Conservation (phyloP, 2,329 filamentous ascomycete species). For the Stenocarpella maydis region DNA sequence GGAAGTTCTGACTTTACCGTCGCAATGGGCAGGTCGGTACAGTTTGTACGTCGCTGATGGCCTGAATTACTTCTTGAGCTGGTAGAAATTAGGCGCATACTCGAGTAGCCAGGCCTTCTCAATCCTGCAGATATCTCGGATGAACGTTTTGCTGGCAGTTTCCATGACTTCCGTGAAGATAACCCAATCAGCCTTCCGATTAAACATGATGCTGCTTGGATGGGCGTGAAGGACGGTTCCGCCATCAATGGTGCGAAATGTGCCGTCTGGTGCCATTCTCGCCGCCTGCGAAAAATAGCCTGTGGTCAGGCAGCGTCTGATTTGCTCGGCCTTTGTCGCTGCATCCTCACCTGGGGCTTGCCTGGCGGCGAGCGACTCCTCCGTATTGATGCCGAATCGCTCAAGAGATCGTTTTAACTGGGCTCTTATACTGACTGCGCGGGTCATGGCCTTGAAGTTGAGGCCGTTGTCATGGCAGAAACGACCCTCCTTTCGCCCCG, state of each 20-base stretch:
- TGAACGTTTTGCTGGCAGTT: constrained; percentile 86
- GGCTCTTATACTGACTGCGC: constrained; percentile 84
- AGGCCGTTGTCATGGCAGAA: constrained; percentile 90
- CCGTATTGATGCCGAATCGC: constrained; percentile 77
- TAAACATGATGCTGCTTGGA: constrained; percentile 93
- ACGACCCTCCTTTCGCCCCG: constrained; percentile 80
- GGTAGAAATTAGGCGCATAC: constrained; percentile 86
- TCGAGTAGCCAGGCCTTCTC: constrained; percentile 93
- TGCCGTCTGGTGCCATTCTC: constrained; percentile 92
- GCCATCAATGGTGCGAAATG: constrained; percentile 85
- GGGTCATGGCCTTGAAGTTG: constrained; percentile 84
- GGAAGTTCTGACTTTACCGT: not conserved
- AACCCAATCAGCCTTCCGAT: constrained; percentile 95
- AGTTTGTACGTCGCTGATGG: not conserved
- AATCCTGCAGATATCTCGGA: constrained; percentile 91
- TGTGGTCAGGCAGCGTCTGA: constrained; percentile 83
- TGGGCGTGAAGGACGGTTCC: constrained; percentile 83
- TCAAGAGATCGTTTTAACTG: constrained; percentile 90
- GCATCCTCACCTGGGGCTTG: constrained; percentile 40
- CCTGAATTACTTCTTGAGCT: constrained; percentile 52
- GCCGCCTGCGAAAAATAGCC: constrained; percentile 96
- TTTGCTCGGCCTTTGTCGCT: constrained; percentile 68
- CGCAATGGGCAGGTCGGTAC: not conserved
- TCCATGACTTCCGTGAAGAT: constrained; percentile 95
- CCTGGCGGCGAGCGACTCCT: constrained; percentile 63